Evolutionary conservation across 495 filamentous ascomycete genomes (phyloP), one percentile per base, ranked within the genome.

Genomic region (Filosporella fistucella): DNA sequence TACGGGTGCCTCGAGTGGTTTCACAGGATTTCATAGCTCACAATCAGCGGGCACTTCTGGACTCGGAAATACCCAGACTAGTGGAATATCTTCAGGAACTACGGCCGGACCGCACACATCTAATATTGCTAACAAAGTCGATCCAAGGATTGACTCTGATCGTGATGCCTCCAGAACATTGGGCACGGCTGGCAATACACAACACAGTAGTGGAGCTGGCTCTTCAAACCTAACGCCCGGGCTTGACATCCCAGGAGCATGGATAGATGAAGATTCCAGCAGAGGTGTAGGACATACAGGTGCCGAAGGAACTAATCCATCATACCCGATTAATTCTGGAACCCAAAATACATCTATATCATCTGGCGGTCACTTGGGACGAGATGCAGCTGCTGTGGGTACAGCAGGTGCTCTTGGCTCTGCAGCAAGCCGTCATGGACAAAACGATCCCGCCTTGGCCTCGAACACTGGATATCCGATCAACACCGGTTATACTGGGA

Each of bases 121-220:
- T 41, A 68, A 74, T 54, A 18, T 79, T 12, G 65, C 74, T 39
- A 84, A 84, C 65, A 77, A 77, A 56, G 48, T 54, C 56, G 75
- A 80, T 48, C 76, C 77, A 24, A 67, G 70, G 30, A 66, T 77
- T 14, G 68, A 75, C 52, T 49, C 36, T 34, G 28, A 34, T 23
- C 25, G 13, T 16, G 30, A 36, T 38, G 44, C 32, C 10, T 37
- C 32, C 4, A 8, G 20, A 47, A 28, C 20, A 5, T 13, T n/a
- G 28, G n/a, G 13, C n/a, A n/a, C 32, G n/a, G 32, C 32, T 14
- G 32, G 32, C n/a, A n/a, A n/a, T n/a, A n/a, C n/a, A n/a, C n/a
- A n/a, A n/a, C n/a, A n/a, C n/a, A n/a, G n/a, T n/a, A 14, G 13
- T 5, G 32, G 32, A 35, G 4, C 18, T 5, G 13, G 13, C 5